These are phyloP conservation scores for Groenewaldozyma sp. DNA, from an alignment of 1,139 yeast genomes.

Conservation along the genomic window DNA sequence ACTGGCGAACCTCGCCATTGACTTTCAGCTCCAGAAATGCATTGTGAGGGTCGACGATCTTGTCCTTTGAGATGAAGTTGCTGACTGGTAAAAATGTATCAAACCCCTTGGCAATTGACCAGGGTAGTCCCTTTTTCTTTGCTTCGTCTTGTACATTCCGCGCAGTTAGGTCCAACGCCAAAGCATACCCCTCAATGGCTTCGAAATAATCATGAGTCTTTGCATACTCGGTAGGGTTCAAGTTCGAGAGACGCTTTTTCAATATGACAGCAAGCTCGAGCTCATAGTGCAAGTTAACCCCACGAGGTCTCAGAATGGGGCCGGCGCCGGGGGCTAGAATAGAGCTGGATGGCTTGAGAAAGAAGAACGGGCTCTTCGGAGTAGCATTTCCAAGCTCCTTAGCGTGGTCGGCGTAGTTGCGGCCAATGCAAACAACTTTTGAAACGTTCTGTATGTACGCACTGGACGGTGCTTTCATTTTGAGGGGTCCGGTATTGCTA, in stretches of 20 bases:
- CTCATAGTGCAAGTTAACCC: conserved; percentile 81
- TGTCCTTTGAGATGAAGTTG: conserved; percentile 51
- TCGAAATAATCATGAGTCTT: conserved; percentile 56
- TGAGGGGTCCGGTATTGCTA: no score
- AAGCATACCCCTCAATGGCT: conserved; percentile 73
- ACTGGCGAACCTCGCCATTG: conserved; percentile 63
- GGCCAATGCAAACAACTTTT: conserved; percentile 88
- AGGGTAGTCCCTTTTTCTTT: conserved; percentile 87
- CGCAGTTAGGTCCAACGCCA: conserved; percentile 91
- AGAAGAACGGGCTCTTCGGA: conserved; percentile 78
- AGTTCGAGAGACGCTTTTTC: conserved; percentile 53
- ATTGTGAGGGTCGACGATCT: conserved; percentile 65
- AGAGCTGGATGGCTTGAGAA: conserved; percentile 61
- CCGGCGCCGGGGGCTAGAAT: conserved; percentile 49
- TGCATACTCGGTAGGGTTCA: conserved; percentile 47
- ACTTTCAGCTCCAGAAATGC: conserved; percentile 58
- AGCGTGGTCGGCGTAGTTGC: conserved; percentile 93
- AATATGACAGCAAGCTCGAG: conserved; percentile 80
- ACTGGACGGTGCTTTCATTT: conserved; percentile 6
- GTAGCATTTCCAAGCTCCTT: conserved; percentile 73
- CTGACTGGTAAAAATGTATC: conserved; percentile 90
- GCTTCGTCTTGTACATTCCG: conserved; percentile 95
- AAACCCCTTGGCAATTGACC: conserved; percentile 95
- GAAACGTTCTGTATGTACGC: conserved; percentile 56
- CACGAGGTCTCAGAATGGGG: conserved; percentile 74